Evolutionary conservation across 2,329 filamentous ascomycete genomes (phyloP), one percentile per base, ranked within the genome.

Genomic region (Penicillium sp.): DNA sequence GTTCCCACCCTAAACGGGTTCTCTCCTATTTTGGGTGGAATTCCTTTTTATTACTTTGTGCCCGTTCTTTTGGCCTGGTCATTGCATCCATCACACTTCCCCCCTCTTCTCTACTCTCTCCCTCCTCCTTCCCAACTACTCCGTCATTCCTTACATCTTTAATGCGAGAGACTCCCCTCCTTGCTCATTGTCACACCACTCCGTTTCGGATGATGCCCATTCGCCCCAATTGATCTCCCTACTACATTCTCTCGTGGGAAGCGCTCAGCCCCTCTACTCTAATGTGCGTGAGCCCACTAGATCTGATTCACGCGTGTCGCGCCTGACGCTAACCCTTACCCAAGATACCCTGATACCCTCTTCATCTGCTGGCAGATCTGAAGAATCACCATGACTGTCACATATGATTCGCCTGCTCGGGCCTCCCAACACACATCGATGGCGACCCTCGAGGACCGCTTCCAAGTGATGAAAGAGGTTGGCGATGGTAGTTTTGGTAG

Each of bases 401-500:
- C 84, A 68, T 86, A 86, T 72, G 90, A 93, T 77, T 85, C 66
- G 82, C 87, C 73, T 54, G 84, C 86, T 65, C 84, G 89, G 70
- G 84, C 84, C 72, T 83, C 82, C 49, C 78, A n/a, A n/a, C n/a
- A 72, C 58, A 72, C 71, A 60, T 79, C 71, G 67, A 81, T 75
- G 69, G 75, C 72, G 18, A 74, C 79, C 54, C 84, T 99, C 47
- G 92, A 97, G 71, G 94, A 99, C 70, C 87, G 92, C 63, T 99
- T 97, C 71, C 93, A 99, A 75, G 87, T 99, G 49, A 79, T 99
- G 70, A 99, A 97, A 76, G 94, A 99, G 68, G 95, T 99, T 71
- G 94, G 94, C 43, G 94, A 99, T 84, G 94, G 94, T 62, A 97
- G 94, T 78, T 99, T 99, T 71, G 94, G 94, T 53, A 97, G 91